Evolutionary conservation across 805 yeast species (phyloP).

Genomic region (Metschnikowia similis): DNA sequence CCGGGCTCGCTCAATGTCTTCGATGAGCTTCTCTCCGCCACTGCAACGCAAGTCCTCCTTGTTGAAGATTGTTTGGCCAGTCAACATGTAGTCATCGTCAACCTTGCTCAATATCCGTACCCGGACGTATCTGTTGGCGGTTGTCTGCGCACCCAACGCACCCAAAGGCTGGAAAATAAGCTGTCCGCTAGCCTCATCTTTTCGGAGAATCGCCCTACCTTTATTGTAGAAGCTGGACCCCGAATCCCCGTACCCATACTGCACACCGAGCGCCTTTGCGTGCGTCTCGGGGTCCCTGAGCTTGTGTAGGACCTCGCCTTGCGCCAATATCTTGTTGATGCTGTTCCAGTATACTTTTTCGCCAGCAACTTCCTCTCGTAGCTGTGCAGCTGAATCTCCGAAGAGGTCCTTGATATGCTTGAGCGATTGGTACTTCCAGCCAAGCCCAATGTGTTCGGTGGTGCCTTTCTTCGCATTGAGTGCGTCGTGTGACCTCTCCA

Average conservation of each 20-base stretch:
- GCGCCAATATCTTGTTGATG: conserved; percentile 42
- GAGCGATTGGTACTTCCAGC: conserved; percentile 82
- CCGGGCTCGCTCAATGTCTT: conserved; percentile 62
- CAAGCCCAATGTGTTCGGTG: conserved; percentile 49
- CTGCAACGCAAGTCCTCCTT: conserved; percentile 7
- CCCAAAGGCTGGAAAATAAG: conserved; percentile 29
- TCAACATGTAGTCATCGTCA: conserved; percentile 49
- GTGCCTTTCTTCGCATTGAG: conserved; percentile 19
- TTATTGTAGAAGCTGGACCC: conserved; percentile 74
- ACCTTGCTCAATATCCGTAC: conserved; percentile 56
- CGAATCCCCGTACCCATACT: conserved; percentile 87
- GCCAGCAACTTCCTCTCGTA: conserved; percentile 50
- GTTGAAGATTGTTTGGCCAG: conserved; percentile 51
- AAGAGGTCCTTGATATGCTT: conserved; percentile 51
- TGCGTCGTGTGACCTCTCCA: conserved; percentile 18
- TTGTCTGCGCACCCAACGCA: conserved; percentile 24
- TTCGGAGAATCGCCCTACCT: conserved; percentile 71
- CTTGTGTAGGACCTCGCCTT: conserved; percentile 63
- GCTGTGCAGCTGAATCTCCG: conserved; percentile 44
- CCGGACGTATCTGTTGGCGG: conserved; percentile 47
- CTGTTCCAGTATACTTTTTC: conserved; percentile 69
- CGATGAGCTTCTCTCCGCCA: conserved; percentile 29
- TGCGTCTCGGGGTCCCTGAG: conserved; percentile 48
- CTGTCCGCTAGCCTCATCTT: conserved; percentile 35
- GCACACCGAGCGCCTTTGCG: conserved; percentile 64